Percentiles rank a stretch among this genome's conserved stretches.
Conservation (phyloP, 495 filamentous ascomycete species). For the Penicillium steckii region DNA sequence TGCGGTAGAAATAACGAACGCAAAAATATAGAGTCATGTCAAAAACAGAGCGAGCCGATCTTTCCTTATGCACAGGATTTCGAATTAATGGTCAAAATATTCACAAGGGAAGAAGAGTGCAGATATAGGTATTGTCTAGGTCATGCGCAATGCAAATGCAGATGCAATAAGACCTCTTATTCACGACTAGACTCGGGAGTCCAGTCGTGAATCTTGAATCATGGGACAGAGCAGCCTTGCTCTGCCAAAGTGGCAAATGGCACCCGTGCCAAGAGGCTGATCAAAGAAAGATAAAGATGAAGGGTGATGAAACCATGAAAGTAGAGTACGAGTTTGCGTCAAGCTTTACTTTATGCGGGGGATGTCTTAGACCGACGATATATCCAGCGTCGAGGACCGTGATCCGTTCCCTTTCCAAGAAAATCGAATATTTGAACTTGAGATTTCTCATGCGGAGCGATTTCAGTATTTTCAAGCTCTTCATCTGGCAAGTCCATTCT, state of each 20-base stretch:
- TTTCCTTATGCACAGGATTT: not conserved
- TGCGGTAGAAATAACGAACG: not conserved
- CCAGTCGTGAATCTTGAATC: slow-evolving; percentile 5
- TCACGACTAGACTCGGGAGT: too few relatives aligned
- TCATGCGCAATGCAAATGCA: slow-evolving; percentile 14
- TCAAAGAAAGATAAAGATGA: not conserved
- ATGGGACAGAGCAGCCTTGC: not conserved
- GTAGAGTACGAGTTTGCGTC: not conserved
- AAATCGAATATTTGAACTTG: slow-evolving; percentile 10
- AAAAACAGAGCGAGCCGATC: not conserved
- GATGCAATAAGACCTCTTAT: slow-evolving; percentile 9
- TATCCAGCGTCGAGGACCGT: slow-evolving; percentile 16
- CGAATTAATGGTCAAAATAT: not conserved
- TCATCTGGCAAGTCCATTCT: slow-evolving; percentile 48
- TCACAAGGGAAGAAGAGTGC: not conserved
- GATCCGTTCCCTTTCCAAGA: not conserved
- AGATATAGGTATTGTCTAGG: not conserved
- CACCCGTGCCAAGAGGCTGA: slow-evolving; percentile 3
- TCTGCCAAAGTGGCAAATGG: not conserved
- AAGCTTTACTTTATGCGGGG: not conserved
- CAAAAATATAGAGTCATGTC: not conserved
- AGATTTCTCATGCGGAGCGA: not conserved
- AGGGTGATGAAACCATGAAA: not conserved
- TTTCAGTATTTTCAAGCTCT: slow-evolving; percentile 8
- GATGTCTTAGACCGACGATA: slow-evolving; percentile 19